These are phyloP conservation scores for Eimeria mitis DNA, from an alignment of 169 alveolate species.

Conservation along the genomic window DNA sequence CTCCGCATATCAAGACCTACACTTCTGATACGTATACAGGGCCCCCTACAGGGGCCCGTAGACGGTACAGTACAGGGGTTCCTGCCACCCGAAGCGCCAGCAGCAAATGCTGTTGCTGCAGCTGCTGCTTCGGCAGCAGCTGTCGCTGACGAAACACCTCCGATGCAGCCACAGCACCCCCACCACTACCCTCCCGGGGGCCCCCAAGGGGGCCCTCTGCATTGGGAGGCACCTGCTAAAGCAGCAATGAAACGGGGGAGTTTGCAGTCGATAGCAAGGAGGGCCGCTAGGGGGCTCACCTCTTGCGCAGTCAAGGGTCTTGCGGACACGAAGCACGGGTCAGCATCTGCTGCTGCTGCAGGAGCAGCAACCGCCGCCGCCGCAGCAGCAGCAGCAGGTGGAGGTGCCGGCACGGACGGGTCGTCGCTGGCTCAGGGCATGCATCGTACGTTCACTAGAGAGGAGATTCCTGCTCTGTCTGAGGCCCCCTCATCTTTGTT, in stretches of 20 bases:
- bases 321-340: background rate
- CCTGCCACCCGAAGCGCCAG: background rate
- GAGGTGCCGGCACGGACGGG: background rate
- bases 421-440: background rate
- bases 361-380: constrained; percentile 23
- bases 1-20: constrained; percentile 22
- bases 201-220: constrained; percentile 1
- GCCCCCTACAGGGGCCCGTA: constrained; percentile 20
- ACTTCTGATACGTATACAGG: background rate
- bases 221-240: background rate
- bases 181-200: background rate
- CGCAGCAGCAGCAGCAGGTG: constrained; percentile 46
- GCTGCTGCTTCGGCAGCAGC: constrained; percentile 15
- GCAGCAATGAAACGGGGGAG: background rate
- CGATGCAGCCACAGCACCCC: constrained; percentile 6
- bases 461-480: background rate
- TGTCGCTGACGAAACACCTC: constrained; percentile 4
- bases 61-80: background rate
- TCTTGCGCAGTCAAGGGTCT: background rate
- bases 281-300: constrained; percentile 7
- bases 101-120: background rate
- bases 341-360: background rate
- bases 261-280: background rate
- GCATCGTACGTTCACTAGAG: background rate
- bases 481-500: constrained; percentile 10